Conservation (phyloP, 345 rosid genomes). For the Odontarrhena argentea region DNA sequence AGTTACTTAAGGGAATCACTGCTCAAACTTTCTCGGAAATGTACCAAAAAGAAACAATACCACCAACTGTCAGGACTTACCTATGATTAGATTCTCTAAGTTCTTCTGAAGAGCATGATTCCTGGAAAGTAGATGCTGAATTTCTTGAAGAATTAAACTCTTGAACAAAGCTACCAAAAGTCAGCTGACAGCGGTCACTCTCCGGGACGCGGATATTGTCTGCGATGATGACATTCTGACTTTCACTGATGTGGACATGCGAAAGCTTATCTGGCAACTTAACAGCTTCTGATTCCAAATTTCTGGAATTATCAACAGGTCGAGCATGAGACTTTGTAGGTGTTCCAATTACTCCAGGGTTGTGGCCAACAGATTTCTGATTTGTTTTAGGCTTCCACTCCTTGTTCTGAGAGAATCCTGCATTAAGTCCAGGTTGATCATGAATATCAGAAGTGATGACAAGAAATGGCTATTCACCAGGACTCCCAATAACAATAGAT, state of each 20-base stretch:
- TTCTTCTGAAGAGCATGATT: slow-evolving; percentile 50
- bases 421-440: slow-evolving; percentile 18
- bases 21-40: not conserved
- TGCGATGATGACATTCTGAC: slow-evolving; percentile 82
- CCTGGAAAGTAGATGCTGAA: slow-evolving; percentile 44
- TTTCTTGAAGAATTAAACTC: slow-evolving; percentile 55
- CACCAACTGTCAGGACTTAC: slow-evolving; percentile 40
- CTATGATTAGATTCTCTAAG: slow-evolving; percentile 56
- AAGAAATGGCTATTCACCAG: not conserved
- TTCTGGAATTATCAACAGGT: slow-evolving; percentile 49
- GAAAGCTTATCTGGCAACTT: slow-evolving; percentile 61
- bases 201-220: slow-evolving; percentile 84
- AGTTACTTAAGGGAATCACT: slow-evolving; percentile 27
- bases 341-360: slow-evolving; percentile 69
- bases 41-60: slow-evolving; percentile 5
- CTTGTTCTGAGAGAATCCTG: slow-evolving; percentile 64
- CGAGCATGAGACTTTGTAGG: slow-evolving; percentile 56
- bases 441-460: not conserved
- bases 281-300: slow-evolving; percentile 47
- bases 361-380: slow-evolving; percentile 52
- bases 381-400: slow-evolving; percentile 89
- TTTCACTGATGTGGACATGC: slow-evolving; percentile 49
- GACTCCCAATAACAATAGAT: not conserved
- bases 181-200: slow-evolving; percentile 69
- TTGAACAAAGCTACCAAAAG: slow-evolving; percentile 82